These are phyloP conservation scores for Corinectria fuckeliana DNA, from an alignment of 2,329 filamentous ascomycete species.

Conservation along the genomic window DNA sequence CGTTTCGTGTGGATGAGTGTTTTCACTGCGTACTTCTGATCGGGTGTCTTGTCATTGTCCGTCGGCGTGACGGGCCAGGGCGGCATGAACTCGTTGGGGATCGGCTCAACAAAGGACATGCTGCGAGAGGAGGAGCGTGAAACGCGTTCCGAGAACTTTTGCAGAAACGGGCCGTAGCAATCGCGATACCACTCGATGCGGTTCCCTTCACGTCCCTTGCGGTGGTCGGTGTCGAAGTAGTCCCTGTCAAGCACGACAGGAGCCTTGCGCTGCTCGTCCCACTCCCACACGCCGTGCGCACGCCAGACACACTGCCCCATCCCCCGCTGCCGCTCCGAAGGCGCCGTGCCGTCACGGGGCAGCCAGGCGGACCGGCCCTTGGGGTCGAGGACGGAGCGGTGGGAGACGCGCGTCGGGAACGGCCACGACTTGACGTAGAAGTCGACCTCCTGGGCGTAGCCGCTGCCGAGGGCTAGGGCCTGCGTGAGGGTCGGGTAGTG, in stretches of 20 bases:
- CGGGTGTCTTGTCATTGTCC: constrained; percentile 7
- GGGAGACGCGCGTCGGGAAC: constrained; percentile 46
- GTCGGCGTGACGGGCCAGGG: constrained; percentile 40
- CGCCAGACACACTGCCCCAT: constrained; percentile 48
- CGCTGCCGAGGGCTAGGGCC: constrained; percentile 49
- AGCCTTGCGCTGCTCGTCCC: constrained; percentile 41
- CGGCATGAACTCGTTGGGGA: constrained; percentile 51
- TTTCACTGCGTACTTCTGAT: constrained; percentile 37
- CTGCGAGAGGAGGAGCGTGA: constrained; percentile 37
- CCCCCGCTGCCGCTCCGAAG: constrained; percentile 27
- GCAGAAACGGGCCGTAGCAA: constrained; percentile 50
- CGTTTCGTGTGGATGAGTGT: constrained; percentile 37
- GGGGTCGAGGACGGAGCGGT: constrained; percentile 45
- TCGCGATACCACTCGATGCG: constrained; percentile 51
- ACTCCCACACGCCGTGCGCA: constrained; percentile 47
- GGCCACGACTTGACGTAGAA: constrained; percentile 52
- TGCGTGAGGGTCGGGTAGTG: constrained; percentile 48
- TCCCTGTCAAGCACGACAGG: constrained; percentile 38
- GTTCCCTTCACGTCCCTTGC: constrained; percentile 43
- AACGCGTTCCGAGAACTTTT: constrained; percentile 45
- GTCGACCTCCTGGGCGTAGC: constrained; percentile 45
- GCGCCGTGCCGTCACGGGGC: constrained; percentile 24
- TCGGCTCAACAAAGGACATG: constrained; percentile 49
- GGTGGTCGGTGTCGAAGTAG: constrained; percentile 49
- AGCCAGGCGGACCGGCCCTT: constrained; percentile 47